Evolutionary conservation across 805 yeast species (phyloP), one percentile per base, ranked within the genome.

Genomic region (Brettanomyces bruxellensis): DNA sequence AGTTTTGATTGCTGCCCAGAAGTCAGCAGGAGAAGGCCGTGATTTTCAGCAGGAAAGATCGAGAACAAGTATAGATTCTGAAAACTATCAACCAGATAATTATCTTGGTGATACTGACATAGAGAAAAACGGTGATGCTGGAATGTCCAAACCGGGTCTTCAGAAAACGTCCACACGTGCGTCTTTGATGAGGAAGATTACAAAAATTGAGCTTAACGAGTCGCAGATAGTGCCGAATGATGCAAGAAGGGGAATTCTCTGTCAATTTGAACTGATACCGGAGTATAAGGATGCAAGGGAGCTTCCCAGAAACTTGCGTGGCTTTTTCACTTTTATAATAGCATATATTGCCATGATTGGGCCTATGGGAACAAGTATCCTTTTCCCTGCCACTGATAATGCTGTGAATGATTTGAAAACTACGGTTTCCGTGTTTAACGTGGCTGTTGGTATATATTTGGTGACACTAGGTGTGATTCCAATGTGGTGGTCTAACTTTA

Each of bases 321-420:
- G 63, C 43, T 45, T 71, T n/a, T 68, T 87, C 40, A 84, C 85
- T 0, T 66, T 75, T 34, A 67, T 85, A 13, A 78, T 86, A 43
- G 90, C 91, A 0, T 65, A 76, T 48, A 89, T 90, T 5, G 84
- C 90, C 1, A 66, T 83, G 59, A 74, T 84, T 45, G 95, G 95
- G 1, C 95, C 96, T 5, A 84, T 87, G 93, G 95, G 93, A 11
- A 82, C 93, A 1, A 82, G 93, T 0, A 85, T 87, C 44, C 70
- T 87, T 56, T 74, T 84, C 43, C 96, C 96, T 0, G 91, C 93
- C 0, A 75, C 86, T 22, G 76, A 76, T 34, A 75, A 77, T 45
- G 73, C 87, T 38, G 73, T 74, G 4, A 50, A 53, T 1, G 78
- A 76, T 18, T 70, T 85, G 14, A 40, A 80, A 39, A 81, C 95